Percentiles rank a stretch among this genome's conserved stretches.
These are phyloP conservation scores for Yueomyces sp. DNA, from an alignment of 805 yeast genomes.

Conservation along the genomic window DNA sequence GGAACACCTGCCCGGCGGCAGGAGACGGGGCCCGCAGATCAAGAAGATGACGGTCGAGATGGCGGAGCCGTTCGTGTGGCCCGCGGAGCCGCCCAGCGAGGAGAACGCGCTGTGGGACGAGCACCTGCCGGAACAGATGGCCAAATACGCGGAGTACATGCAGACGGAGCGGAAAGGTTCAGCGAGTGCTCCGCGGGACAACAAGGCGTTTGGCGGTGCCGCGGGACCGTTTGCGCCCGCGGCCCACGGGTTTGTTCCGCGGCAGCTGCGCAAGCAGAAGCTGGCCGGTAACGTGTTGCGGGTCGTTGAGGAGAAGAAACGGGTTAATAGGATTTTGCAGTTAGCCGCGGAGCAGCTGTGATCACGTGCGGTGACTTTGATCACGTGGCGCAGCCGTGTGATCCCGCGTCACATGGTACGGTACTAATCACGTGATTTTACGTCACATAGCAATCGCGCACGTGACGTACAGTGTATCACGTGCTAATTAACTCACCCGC, in stretches of 20 bases:
- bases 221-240: constrained; percentile 43
- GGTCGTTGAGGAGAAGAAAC: background rate
- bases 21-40: constrained; percentile 66
- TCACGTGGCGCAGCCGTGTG: too few species aligned
- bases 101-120: constrained; percentile 31
- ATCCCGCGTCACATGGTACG: too few species aligned
- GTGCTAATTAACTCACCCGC: too few species aligned
- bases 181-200: constrained; percentile 55
- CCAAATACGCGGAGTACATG: constrained; percentile 28
- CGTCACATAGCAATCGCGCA: too few species aligned
- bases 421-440: too few species aligned
- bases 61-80: constrained; percentile 95
- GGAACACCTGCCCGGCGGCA: constrained; percentile 33
- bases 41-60: constrained; percentile 96
- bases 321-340: too few species aligned
- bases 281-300: constrained; percentile 3
- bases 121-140: constrained; percentile 26
- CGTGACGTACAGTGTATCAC: too few species aligned
- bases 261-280: constrained; percentile 36
- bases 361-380: too few species aligned
- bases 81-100: constrained; percentile 36
- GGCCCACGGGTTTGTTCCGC: constrained; percentile 38
- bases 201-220: constrained; percentile 56
- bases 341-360: too few species aligned
- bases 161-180: constrained; percentile 36